These are phyloP conservation scores for Neurospora sp. DNA, from an alignment of 2,329 filamentous ascomycete genomes.

Conservation along the genomic window DNA sequence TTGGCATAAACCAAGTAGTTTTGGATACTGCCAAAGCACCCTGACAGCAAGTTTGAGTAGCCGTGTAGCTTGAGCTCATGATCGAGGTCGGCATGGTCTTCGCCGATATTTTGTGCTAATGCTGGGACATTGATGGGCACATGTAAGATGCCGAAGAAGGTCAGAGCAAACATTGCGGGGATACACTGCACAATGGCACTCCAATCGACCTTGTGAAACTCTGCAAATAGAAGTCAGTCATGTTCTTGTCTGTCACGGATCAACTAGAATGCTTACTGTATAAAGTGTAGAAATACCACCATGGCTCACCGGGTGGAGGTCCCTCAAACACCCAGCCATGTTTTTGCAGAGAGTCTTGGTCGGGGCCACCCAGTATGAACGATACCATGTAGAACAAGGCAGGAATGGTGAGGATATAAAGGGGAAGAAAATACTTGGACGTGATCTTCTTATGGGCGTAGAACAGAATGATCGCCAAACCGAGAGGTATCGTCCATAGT, in stretches of 20 bases:
- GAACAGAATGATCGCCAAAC: constrained; percentile 66
- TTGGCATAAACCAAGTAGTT: constrained; percentile 99
- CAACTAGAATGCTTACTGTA: constrained; percentile 56
- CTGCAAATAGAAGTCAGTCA: constrained; percentile 31
- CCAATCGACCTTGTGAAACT: constrained; percentile 75
- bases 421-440: constrained; percentile 76
- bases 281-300: constrained; percentile 96
- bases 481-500: constrained; percentile 74
- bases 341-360: constrained; percentile 56
- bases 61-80: constrained; percentile 88
- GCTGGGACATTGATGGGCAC: constrained; percentile 98
- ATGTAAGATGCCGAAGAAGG: constrained; percentile 94
- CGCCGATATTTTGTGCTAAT: constrained; percentile 77
- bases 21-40: constrained; percentile 76
- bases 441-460: constrained; percentile 65
- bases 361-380: constrained; percentile 54
- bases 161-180: constrained; percentile 91
- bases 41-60: constrained; percentile 84
- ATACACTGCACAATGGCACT: constrained; percentile 71
- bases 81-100: constrained; percentile 87
- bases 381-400: constrained; percentile 71
- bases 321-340: constrained; percentile 87
- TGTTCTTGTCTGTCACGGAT: not conserved
- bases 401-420: constrained; percentile 74
- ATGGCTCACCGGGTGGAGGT: constrained; percentile 75